These are phyloP conservation scores for Orbilia blumenaviensis DNA, from an alignment of 2,329 filamentous ascomycete species.

Conservation along the genomic window DNA sequence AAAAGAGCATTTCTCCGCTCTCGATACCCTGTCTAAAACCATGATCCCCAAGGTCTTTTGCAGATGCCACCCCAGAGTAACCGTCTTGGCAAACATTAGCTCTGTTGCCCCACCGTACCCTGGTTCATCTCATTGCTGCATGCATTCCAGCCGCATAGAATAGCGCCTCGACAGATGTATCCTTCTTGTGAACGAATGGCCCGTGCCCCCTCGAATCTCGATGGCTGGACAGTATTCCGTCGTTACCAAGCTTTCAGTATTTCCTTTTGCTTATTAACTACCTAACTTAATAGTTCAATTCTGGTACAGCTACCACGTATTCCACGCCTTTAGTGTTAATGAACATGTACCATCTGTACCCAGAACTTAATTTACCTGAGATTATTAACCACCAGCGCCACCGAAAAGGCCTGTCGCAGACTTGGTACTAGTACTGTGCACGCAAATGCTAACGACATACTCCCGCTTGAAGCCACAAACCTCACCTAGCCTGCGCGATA, in stretches of 20 bases:
- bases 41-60: slow-evolving; percentile 16
- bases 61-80: slow-evolving; percentile 27
- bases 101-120: slow-evolving; percentile 16
- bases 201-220: slow-evolving; percentile 33
- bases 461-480: neutral
- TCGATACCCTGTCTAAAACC: neutral
- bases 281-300: slow-evolving; percentile 21
- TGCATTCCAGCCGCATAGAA: slow-evolving; percentile 4
- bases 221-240: slow-evolving; percentile 28
- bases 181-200: neutral
- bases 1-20: slow-evolving; percentile 8
- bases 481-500: slow-evolving; percentile 30
- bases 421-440: neutral
- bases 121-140: slow-evolving; percentile 22
- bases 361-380: slow-evolving; percentile 35
- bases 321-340: neutral
- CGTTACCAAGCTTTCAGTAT: slow-evolving; percentile 37
- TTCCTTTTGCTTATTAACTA: slow-evolving; percentile 23
- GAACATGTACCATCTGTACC: neutral
- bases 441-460: neutral
- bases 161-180: slow-evolving; percentile 4
- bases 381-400: slow-evolving; percentile 17
- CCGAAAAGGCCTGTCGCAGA: neutral
- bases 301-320: neutral
- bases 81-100: slow-evolving; percentile 45